These are phyloP conservation scores for Eucalyptus rudis DNA, from an alignment of 345 rosid genomes.

Conservation along the genomic window DNA sequence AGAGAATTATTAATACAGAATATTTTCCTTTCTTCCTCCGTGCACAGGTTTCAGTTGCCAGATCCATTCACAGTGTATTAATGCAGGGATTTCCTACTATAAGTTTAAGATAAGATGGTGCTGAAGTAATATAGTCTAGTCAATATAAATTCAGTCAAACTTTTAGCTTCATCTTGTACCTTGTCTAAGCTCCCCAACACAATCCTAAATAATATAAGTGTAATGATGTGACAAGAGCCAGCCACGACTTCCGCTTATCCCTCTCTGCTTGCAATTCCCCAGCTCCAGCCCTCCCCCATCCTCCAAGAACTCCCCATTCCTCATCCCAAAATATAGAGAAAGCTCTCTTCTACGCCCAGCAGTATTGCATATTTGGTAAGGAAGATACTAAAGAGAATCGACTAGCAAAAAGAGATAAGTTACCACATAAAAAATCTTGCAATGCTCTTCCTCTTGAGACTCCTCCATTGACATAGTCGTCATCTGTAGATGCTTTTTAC, in stretches of 20 bases:
- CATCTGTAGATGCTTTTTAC: constrained; percentile 81
- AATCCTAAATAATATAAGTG: not conserved
- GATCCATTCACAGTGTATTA: not conserved
- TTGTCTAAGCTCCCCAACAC: not conserved
- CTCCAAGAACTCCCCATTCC: not conserved
- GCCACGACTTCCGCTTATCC: not conserved
- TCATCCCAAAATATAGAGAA: not conserved
- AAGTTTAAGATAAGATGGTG: not conserved
- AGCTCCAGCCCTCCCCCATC: not conserved
- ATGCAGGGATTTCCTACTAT: not conserved
- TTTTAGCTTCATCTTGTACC: not conserved
- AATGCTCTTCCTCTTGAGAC: constrained; percentile 88
- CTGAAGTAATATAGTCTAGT: not conserved
- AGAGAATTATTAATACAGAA: not conserved
- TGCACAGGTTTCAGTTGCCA: not conserved
- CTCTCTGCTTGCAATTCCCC: not conserved
- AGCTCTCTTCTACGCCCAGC: not conserved
- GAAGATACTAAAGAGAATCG: not conserved
- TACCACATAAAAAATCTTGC: constrained; percentile 55
- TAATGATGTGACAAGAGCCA: not conserved
- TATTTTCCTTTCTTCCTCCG: not conserved
- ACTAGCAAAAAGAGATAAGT: not conserved
- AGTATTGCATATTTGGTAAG: not conserved
- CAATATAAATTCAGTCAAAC: not conserved
- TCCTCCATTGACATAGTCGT: constrained; percentile 63